phyloP scores from a whole-genome alignment of 2,329 filamentous ascomycete genomes.

The Aspergillus melleus region DNA sequence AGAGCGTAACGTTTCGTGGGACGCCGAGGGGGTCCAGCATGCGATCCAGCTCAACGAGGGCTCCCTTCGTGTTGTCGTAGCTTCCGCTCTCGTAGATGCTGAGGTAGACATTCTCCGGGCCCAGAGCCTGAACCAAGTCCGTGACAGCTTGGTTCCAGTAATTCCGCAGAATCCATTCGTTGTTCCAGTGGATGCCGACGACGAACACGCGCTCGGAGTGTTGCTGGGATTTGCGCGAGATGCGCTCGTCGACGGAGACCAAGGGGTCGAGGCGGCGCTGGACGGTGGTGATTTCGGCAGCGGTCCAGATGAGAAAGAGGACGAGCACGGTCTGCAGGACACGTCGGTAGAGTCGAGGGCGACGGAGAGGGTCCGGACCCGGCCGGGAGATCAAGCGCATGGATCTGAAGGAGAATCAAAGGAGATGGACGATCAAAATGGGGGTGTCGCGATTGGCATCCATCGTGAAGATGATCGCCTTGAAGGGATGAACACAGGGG shows the following conservation, averaged over 20 bases:
- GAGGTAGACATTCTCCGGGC: constrained; percentile 1
- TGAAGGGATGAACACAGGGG: not conserved
- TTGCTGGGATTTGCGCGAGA: not conserved
- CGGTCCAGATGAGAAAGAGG: constrained; percentile 1
- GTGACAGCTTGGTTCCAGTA: not conserved
- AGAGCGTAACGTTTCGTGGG: not conserved
- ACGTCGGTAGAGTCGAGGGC: not conserved
- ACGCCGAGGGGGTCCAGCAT: not conserved
- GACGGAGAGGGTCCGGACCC: not conserved
- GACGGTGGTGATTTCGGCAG: not conserved
- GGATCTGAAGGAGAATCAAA: not conserved
- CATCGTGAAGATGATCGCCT: not conserved
- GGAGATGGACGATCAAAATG: not conserved
- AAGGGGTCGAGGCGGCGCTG: not conserved
- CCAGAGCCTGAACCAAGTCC: not conserved
- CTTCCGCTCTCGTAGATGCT: constrained; percentile 1
- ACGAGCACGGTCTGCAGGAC: not conserved
- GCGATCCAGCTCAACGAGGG: not conserved
- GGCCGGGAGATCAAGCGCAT: not conserved
- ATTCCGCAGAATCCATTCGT: not conserved
- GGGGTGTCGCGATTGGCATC: not conserved
- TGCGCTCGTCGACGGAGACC: not conserved
- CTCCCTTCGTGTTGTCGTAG: not conserved
- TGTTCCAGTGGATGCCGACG: constrained; percentile 1
- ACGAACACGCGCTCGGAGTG: not conserved